Base-by-base conservation (phyloP, 768 basidiomycete genomes). In the Cantharellus cinnabarinus region DNA sequence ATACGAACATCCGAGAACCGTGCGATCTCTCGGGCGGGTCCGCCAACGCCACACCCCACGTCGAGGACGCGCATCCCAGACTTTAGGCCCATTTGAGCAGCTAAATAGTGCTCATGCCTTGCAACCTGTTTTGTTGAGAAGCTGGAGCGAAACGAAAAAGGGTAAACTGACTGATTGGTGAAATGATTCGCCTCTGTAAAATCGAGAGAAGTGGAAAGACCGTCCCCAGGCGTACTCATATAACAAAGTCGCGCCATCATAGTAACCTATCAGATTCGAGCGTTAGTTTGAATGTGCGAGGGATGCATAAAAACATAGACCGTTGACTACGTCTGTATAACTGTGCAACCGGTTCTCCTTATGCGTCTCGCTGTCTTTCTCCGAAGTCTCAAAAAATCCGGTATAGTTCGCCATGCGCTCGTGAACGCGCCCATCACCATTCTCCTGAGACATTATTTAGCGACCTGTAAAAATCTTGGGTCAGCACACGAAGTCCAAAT, bases 41-140 rank as follows among this genome's bases (percentile, higher is more conserved):
- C 95, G 54, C 95, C 95, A 58, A 99, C 85, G 68, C 95, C 95
- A 70, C 95, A 98, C 2, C 95, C 95, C 61, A 99, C 93, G 67
- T 99, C 95, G 61, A 99, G 83, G 48, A 99, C 93, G 41, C 83
- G 80, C 91, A 95, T 95, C 50, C 90, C 89, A 0, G 90, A 80
- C 57, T 79, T 79, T 61, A 99, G 74, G 53, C 71, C 69, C 83
- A 97, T 90, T 67, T 88, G 79, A 4, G 84, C 74, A 3, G 91
- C 82, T 63, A 99, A 87, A 73, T 93, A 98, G 73, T 99, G 94
- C 72, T 99, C 94, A 66, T 98, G 94, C 48, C 95, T 84, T 37
- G 94, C 91, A 57, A 89, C 74, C 66, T 74, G 62, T 14, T 69
- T 71, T 3, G 82, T 80, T 20, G 81, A 79, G 34, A 75, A 69